These are phyloP conservation scores for Alternaria solani DNA, from an alignment of 2,329 filamentous ascomycete genomes.

Conservation along the genomic window DNA sequence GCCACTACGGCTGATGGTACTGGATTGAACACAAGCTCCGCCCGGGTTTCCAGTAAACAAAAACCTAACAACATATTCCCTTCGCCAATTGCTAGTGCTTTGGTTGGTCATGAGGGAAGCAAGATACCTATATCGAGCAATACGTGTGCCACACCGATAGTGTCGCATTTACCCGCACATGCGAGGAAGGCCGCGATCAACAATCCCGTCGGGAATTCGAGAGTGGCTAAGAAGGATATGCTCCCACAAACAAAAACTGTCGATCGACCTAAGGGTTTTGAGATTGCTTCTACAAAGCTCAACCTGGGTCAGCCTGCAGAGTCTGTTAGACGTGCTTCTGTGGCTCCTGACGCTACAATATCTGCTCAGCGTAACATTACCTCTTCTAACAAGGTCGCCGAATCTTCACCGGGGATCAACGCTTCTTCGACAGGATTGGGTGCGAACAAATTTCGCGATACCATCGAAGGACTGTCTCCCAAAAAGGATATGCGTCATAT, in stretches of 20 bases:
- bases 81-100: background rate
- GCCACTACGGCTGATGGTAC: background rate
- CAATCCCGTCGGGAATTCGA: background rate
- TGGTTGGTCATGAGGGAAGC: background rate
- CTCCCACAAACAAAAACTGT: background rate
- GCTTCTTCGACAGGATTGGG: background rate
- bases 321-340: background rate
- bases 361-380: background rate
- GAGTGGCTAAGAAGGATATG: no score
- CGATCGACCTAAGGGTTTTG: background rate
- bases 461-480: background rate
- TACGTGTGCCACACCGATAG: background rate
- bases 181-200: background rate
- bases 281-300: background rate
- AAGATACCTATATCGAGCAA: background rate
- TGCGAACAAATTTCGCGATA: background rate
- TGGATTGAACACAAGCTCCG: background rate
- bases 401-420: background rate
- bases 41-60: background rate
- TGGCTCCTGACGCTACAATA: background rate
- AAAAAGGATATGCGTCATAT: background rate
- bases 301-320: background rate
- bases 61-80: background rate
- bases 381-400: background rate
- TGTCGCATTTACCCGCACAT: background rate